phyloP scores from a whole-genome alignment of 2,329 filamentous ascomycete genomes.

The Aureobasidium sp. region DNA sequence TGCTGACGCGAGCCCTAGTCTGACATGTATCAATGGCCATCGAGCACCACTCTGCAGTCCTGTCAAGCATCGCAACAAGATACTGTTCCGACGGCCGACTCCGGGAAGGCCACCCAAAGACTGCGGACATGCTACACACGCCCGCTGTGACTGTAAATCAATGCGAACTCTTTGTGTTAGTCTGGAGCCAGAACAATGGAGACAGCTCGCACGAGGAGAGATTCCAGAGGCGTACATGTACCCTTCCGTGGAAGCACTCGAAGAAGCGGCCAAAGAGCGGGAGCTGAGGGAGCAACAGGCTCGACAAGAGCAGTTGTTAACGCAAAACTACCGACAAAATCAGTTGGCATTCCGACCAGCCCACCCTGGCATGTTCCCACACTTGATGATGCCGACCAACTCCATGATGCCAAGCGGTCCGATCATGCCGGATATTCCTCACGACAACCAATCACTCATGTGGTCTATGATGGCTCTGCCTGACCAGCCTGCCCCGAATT shows the following conservation, averaged over 20 bases:
- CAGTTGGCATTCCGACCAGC: too few species aligned
- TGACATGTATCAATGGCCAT: constrained; percentile 18
- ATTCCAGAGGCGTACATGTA: constrained; percentile 16
- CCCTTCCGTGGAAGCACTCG: too few species aligned
- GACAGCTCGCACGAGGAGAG: constrained; percentile 1
- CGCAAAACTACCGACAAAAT: too few species aligned
- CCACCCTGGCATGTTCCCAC: too few species aligned
- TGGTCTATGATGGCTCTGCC: too few species aligned
- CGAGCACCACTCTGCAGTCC: constrained; percentile 19
- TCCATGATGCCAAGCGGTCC: too few species aligned
- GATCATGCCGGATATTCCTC: too few species aligned
- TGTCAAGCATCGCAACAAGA: constrained; percentile 16
- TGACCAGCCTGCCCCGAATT: too few species aligned
- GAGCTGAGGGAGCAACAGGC: neutral
- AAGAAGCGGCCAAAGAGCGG: constrained; percentile 1
- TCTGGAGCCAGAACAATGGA: constrained; percentile 16
- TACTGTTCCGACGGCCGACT: constrained; percentile 17
- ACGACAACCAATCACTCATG: too few species aligned
- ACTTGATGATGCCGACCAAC: too few species aligned
- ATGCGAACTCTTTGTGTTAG: constrained; percentile 15
- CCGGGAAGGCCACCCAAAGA: constrained; percentile 17
- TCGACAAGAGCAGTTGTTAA: too few species aligned
- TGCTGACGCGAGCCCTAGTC: neutral
- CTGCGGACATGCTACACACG: constrained; percentile 17
- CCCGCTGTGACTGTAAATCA: constrained; percentile 17